Percentiles rank a stretch among this genome's conserved stretches.
Evolutionary conservation across 371 early-diverging fungal species (phyloP).

Genomic region (Mucor lusitanicus): DNA sequence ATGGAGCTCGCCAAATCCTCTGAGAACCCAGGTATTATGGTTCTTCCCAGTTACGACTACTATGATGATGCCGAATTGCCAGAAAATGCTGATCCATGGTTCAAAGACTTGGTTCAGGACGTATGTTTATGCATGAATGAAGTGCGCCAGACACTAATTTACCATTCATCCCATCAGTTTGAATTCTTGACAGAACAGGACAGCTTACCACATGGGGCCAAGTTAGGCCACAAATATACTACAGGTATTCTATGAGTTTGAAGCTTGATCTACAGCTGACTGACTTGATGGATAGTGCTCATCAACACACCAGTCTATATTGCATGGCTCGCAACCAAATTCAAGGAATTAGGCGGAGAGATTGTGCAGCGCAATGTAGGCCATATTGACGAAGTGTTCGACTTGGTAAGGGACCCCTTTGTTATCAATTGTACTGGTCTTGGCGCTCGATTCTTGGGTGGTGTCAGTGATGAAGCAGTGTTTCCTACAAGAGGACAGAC

Average conservation of each 20-base stretch:
- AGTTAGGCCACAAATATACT: conserved; percentile 55
- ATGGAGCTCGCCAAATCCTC: conserved; percentile 28
- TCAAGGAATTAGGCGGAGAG: conserved; percentile 56
- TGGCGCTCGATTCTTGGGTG: conserved; percentile 64
- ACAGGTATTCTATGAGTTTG: conserved; percentile 37
- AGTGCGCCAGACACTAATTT: background rate
- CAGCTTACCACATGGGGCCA: conserved; percentile 46
- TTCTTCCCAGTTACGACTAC: conserved; percentile 42
- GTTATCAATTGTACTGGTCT: conserved; percentile 82
- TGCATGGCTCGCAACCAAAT: conserved; percentile 58
- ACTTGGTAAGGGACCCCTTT: conserved; percentile 22
- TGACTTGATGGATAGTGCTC: conserved; percentile 28
- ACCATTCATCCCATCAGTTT: conserved; percentile 7
- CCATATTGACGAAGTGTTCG: conserved; percentile 53
- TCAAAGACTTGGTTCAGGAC: conserved; percentile 48
- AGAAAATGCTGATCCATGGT: conserved; percentile 54
- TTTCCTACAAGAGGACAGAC: conserved; percentile 81
- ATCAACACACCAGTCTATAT: conserved; percentile 69
- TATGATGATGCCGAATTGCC: conserved; percentile 40
- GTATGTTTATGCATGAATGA: conserved; percentile 29
- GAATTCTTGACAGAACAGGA: conserved; percentile 16
- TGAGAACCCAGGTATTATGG: conserved; percentile 50
- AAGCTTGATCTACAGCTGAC: background rate
- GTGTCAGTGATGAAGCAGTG: conserved; percentile 64
- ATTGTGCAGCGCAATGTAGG: conserved; percentile 40